Percentiles rank a stretch among this genome's conserved stretches.
Evolutionary conservation across 495 filamentous ascomycete genomes (phyloP).

Genomic region (Aspergillus cristatus): DNA sequence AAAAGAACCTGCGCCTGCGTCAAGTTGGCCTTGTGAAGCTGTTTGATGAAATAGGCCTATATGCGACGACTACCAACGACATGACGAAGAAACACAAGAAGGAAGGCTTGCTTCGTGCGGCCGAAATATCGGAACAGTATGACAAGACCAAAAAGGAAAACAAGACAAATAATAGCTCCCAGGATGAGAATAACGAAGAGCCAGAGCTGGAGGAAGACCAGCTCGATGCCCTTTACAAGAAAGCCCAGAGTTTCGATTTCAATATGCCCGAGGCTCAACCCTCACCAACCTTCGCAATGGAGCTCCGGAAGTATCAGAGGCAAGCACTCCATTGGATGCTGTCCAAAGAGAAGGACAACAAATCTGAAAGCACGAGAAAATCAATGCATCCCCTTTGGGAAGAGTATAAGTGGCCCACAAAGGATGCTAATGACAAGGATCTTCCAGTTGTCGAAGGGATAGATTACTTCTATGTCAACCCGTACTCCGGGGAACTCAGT

Average conservation of each 20-base stretch:
- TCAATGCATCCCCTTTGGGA: conserved; percentile 99
- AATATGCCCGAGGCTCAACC: conserved; percentile 79
- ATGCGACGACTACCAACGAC: conserved; percentile 63
- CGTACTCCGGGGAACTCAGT: conserved; percentile 92
- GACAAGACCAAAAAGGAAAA: conserved; percentile 56
- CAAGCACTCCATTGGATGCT: conserved; percentile 96
- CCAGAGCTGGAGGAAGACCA: conserved; percentile 92
- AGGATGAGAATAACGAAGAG: conserved; percentile 69
- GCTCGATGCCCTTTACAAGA: conserved; percentile 86
- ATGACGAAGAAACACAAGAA: conserved; percentile 69
- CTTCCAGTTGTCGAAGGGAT: conserved; percentile 54
- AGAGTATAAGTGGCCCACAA: conserved; percentile 81
- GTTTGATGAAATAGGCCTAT: conserved; percentile 79
- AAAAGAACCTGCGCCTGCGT: conserved; percentile 71
- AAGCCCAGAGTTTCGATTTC: conserved; percentile 96
- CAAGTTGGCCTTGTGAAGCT: conserved; percentile 83
- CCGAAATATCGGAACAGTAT: conserved; percentile 73
- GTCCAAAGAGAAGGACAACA: conserved; percentile 76
- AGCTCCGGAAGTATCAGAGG: conserved; percentile 86
- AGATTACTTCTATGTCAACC: conserved; percentile 83
- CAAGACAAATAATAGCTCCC: conserved; percentile 38
- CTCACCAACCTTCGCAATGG: conserved; percentile 68
- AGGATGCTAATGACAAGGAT: conserved; percentile 76
- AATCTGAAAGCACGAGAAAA: conserved; percentile 49
- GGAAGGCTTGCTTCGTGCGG: conserved; percentile 73